Base-by-base conservation (phyloP, 495 filamentous ascomycete species). In the Aspergillus bertholletiae region DNA sequence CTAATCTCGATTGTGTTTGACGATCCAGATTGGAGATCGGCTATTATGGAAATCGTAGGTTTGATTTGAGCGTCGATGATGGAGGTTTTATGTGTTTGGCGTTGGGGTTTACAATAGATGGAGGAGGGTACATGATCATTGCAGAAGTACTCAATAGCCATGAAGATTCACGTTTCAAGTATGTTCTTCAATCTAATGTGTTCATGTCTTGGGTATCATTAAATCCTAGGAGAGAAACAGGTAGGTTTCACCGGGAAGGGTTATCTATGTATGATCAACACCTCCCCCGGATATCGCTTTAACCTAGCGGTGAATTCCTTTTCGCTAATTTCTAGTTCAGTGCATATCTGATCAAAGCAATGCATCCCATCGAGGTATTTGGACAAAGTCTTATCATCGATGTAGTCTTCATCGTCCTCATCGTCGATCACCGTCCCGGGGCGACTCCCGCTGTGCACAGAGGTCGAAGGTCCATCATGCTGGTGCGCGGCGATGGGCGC, bases 311-410 rank as follows among this genome's bases (percentile, higher is more conserved):
- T 76, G 51, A 84, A 63, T 51, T 83, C 81, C 54, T 65, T 73
- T 67, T 84, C 82, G 55, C 81, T 79, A 32, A 83, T 70, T 64
- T 80, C 75, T 54, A 84, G 53, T 76, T 93, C 91, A 15, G 88
- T 89, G 62, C 90, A 93, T 54, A 96, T 93, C 79, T 96, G 86
- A 74, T 96, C 92, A 66, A 96, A 89, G 56, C 81, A 85, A 66
- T 94, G 90, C 62, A 79, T 83, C 0, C 92, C 92, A 70, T 96
- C 90, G 15, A 92, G 71, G 66, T 87, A 95, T 54, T 78, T 80
- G 28, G 79, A 77, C 59, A 96, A 62, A 13, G 58, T 62, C 57
- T 66, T 70, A 62, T 75, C 68, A 50, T 75, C 74, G 26, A 75
- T 66, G 18, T 57, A 60, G 34, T 71, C 67, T 11, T 73, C 70